Percentiles rank a stretch among this genome's conserved stretches.
Conservation (phyloP, 345 rosid genomes). For the Euphorbia lathyris region DNA sequence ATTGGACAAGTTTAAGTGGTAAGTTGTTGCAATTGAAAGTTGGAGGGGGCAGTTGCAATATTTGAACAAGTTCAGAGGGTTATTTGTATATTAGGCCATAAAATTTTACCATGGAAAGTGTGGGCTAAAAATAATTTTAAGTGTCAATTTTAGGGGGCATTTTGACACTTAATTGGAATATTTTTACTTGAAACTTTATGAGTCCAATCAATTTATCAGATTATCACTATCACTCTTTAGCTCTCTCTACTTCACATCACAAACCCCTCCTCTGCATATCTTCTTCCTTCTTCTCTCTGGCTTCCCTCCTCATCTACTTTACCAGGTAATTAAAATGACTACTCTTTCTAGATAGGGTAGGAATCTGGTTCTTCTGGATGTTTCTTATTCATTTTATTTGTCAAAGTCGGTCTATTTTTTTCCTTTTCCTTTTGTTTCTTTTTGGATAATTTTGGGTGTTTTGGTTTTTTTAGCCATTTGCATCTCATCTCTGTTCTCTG, state of each 20-base stretch:
- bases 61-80: too few relatives aligned
- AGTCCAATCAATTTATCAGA: slow-evolving; percentile 6
- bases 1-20: too few relatives aligned
- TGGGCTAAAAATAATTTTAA: too few relatives aligned
- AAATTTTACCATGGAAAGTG: too few relatives aligned
- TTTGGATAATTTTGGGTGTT: background rate
- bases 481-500: background rate
- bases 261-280: slow-evolving; percentile 5
- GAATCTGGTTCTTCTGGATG: background rate
- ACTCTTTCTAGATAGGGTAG: background rate
- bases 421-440: background rate
- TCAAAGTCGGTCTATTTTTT: background rate
- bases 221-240: background rate
- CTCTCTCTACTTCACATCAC: background rate
- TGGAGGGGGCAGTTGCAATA: too few relatives aligned
- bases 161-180: too few relatives aligned
- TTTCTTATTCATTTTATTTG: background rate
- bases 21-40: too few relatives aligned
- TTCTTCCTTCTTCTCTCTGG: background rate
- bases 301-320: slow-evolving; percentile 19
- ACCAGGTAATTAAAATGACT: slow-evolving; percentile 16
- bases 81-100: too few relatives aligned
- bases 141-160: too few relatives aligned
- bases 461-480: background rate
- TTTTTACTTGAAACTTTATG: slow-evolving; percentile 1